These are phyloP conservation scores for Yamadazyma friedrichii DNA, from an alignment of 1,139 yeast species.

Conservation along the genomic window DNA sequence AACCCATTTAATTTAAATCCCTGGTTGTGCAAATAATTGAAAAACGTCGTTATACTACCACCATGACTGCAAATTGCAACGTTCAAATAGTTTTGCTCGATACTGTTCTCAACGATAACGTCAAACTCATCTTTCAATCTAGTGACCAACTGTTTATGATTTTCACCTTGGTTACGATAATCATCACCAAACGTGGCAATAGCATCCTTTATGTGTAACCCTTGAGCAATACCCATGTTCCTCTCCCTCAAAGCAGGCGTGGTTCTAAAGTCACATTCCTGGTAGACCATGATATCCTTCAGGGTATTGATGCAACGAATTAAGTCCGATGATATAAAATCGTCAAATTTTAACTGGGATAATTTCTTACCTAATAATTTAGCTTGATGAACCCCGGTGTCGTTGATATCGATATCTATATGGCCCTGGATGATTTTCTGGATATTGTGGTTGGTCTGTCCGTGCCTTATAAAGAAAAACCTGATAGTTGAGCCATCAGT, in stretches of 20 bases:
- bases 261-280: conserved; percentile 20
- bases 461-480: conserved; percentile 70
- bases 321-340: conserved; percentile 59
- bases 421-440: conserved; percentile 76
- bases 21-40: conserved; percentile 44
- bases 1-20: conserved; percentile 39
- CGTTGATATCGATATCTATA: conserved; percentile 57
- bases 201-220: conserved; percentile 71
- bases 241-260: conserved; percentile 65
- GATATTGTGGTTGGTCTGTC: conserved; percentile 73
- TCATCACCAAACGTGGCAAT: conserved; percentile 37
- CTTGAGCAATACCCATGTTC: conserved; percentile 74
- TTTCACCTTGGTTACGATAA: conserved; percentile 54
- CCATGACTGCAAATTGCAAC: conserved; percentile 80
- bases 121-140: conserved; percentile 55
- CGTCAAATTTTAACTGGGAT: conserved; percentile 43
- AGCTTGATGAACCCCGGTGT: conserved; percentile 59
- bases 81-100: conserved; percentile 37
- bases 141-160: conserved; percentile 38
- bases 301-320: conserved; percentile 58
- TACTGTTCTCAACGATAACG: conserved; percentile 36
- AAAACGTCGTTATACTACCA: conserved; percentile 70
- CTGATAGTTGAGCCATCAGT: conserved; percentile 41
- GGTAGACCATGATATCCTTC: conserved; percentile 32
- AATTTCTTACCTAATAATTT: conserved; percentile 45